phyloP scores from a whole-genome alignment of 1,139 yeast species.

The Magnusiomyces tetraspermus region DNA sequence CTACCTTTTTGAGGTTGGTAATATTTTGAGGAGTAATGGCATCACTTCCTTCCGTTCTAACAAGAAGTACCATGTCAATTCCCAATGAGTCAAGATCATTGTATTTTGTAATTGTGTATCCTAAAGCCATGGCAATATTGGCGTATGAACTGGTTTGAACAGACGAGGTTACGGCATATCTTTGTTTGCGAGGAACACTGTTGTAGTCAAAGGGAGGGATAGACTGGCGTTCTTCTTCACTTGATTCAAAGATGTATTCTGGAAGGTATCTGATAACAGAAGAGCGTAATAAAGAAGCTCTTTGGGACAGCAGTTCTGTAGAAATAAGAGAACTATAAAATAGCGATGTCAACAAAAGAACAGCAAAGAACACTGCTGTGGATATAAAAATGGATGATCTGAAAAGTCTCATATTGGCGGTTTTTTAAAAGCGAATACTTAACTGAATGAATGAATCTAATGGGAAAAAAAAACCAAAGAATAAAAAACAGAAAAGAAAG shows the following conservation, averaged over 20 bases:
- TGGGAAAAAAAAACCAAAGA: background rate
- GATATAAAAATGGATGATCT: constrained; percentile 9
- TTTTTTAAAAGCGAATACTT: background rate
- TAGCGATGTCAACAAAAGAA: constrained; percentile 4
- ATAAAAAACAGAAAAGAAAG: background rate
- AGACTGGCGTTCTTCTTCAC: constrained; percentile 5
- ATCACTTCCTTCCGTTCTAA: constrained; percentile 21
- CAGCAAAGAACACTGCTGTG: background rate
- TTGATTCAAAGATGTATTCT: constrained; percentile 4
- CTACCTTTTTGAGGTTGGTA: constrained; percentile 19
- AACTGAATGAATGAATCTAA: background rate
- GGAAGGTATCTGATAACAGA: constrained; percentile 8
- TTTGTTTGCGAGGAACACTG: background rate
- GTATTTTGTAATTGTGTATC: constrained; percentile 19
- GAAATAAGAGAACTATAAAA: constrained; percentile 5
- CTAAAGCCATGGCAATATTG: constrained; percentile 20
- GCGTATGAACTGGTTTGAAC: constrained; percentile 21
- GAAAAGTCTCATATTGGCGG: constrained; percentile 7
- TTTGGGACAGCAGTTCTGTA: background rate
- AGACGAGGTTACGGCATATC: constrained; percentile 19
- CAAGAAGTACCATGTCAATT: constrained; percentile 21
- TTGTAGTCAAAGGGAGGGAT: constrained; percentile 7
- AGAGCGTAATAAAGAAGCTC: background rate
- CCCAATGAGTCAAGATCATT: constrained; percentile 21
- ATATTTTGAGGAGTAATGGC: constrained; percentile 22